phyloP scores from a whole-genome alignment of 768 basidiomycete species.

The Mycena galericulata region DNA sequence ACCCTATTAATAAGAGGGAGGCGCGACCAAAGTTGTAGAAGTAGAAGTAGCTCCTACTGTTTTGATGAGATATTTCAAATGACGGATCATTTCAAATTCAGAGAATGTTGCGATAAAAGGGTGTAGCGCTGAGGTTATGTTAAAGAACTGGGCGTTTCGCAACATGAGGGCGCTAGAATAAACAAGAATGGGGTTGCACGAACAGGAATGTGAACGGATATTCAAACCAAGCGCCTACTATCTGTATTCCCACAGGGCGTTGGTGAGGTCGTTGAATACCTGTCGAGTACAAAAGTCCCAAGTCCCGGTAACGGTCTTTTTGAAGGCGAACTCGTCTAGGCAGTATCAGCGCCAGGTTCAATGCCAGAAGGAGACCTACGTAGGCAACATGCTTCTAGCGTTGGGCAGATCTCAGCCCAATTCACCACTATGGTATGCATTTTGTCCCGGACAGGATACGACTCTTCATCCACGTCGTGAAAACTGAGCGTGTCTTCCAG shows the following conservation, averaged over 20 bases:
- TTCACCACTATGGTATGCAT: background rate
- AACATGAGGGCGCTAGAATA: constrained; percentile 3
- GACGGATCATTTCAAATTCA: constrained; percentile 5
- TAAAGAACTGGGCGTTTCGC: background rate
- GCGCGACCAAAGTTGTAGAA: background rate
- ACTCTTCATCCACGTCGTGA: background rate
- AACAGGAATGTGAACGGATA: constrained; percentile 3
- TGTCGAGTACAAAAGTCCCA: constrained; percentile 8
- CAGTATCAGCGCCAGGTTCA: background rate
- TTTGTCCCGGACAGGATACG: background rate
- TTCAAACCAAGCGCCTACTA: constrained; percentile 13
- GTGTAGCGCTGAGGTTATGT: constrained; percentile 4
- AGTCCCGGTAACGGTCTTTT: constrained; percentile 7
- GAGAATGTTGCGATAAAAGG: constrained; percentile 6
- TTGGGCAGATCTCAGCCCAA: background rate
- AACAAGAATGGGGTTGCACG: background rate
- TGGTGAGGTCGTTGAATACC: constrained; percentile 4
- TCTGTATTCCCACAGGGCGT: constrained; percentile 8
- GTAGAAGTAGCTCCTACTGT: background rate
- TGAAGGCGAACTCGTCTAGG: constrained; percentile 8
- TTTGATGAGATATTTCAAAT: too few species aligned
- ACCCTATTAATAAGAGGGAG: background rate
- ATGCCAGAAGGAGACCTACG: background rate
- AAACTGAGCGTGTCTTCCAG: background rate
- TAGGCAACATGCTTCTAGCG: constrained; percentile 6